These are phyloP conservation scores for Chloris gayana DNA, from an alignment of 176 grass and related monocot genomes.

Conservation along the genomic window DNA sequence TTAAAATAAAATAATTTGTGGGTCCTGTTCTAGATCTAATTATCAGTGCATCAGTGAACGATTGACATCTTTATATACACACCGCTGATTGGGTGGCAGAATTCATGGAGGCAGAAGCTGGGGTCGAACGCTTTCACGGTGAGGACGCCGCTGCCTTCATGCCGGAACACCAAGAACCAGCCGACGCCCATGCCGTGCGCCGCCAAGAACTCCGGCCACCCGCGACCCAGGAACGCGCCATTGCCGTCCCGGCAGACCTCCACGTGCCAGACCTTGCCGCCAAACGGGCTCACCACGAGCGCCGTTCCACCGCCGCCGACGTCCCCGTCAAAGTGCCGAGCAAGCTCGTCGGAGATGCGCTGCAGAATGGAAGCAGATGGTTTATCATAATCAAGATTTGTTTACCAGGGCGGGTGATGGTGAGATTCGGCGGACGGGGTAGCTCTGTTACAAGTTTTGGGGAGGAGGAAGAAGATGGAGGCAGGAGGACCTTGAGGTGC, in stretches of 20 bases:
- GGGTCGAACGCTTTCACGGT: slow-evolving; percentile 31
- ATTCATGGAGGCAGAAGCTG: background rate
- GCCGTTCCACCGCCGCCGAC: background rate
- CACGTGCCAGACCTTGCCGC: slow-evolving; percentile 23
- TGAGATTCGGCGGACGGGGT: background rate
- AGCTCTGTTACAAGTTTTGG: background rate
- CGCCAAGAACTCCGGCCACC: slow-evolving; percentile 27
- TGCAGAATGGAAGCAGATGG: background rate
- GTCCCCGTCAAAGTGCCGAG: background rate
- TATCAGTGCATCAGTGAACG: background rate
- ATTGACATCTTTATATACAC: background rate
- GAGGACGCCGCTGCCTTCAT: background rate
- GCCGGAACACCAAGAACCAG: slow-evolving; percentile 24
- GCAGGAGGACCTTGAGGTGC: slow-evolving; percentile 12
- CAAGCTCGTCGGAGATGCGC: slow-evolving; percentile 24
- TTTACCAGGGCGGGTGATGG: too few species aligned
- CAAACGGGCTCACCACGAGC: slow-evolving; percentile 8
- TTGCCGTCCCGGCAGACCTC: slow-evolving; percentile 6
- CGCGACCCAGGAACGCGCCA: slow-evolving; percentile 16
- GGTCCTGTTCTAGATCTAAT: too few species aligned
- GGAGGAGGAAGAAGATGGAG: background rate
- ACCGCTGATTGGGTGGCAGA: background rate
- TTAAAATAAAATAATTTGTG: too few species aligned
- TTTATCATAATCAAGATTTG: too few species aligned
- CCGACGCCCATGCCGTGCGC: background rate